These are phyloP conservation scores for Acacia pycnantha DNA, from an alignment of 331 rosid species.

Conservation along the genomic window DNA sequence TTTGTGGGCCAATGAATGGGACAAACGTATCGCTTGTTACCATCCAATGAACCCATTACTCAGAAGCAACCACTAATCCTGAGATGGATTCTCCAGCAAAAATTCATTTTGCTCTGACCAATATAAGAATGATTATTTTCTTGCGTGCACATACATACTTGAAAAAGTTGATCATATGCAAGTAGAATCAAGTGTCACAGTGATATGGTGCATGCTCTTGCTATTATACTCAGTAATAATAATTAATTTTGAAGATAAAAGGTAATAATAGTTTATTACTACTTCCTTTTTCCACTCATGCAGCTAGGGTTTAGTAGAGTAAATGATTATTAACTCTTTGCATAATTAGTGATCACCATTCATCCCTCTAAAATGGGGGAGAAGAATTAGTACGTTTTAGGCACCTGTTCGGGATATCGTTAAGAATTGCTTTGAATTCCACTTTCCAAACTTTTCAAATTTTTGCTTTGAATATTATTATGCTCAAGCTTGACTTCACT, in stretches of 20 bases:
- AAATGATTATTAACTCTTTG: constrained; percentile 3
- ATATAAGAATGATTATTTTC: background rate
- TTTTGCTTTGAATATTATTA: background rate
- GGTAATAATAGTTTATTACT: background rate
- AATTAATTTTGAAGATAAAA: background rate
- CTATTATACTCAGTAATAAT: background rate
- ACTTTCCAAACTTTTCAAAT: background rate
- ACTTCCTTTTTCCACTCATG: background rate
- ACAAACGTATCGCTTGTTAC: constrained; percentile 19
- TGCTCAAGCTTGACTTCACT: background rate
- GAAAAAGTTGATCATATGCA: background rate
- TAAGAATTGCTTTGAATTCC: background rate
- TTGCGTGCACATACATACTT: background rate
- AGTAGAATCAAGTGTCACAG: background rate
- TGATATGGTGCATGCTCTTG: background rate
- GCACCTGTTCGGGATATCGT: background rate
- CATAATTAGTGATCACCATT: background rate
- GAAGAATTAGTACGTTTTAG: background rate
- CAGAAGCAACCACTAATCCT: background rate
- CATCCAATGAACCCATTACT: background rate
- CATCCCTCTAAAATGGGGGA: background rate
- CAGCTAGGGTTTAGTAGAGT: background rate
- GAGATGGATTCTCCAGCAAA: constrained; percentile 5
- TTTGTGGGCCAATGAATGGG: background rate
- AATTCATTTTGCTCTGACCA: constrained; percentile 21